Conservation (phyloP, 176 grass and related monocot genomes). For the Oryza australiensis region DNA sequence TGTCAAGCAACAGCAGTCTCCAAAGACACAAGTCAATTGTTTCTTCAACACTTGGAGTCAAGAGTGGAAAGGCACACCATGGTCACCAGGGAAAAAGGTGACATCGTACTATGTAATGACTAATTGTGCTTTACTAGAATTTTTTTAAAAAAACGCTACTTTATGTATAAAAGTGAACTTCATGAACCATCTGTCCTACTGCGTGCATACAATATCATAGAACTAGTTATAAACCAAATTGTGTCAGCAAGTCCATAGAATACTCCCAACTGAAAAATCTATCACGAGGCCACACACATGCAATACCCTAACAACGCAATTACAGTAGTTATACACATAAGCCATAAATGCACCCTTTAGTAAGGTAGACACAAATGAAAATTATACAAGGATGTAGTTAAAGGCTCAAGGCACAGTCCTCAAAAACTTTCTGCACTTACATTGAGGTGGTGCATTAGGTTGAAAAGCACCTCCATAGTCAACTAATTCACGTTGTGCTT, state of each 20-base stretch:
- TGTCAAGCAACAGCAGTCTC: no score
- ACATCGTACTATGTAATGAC: not conserved
- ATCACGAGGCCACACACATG: not conserved
- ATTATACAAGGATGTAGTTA: not conserved
- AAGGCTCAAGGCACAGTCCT: not conserved
- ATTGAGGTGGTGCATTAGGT: conserved; percentile 47
- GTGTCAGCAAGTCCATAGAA: not conserved
- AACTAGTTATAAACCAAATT: not conserved
- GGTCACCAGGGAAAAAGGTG: not conserved
- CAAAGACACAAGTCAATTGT: no score
- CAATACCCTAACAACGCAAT: not conserved
- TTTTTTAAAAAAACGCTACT: not conserved
- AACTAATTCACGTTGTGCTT: conserved; percentile 90
- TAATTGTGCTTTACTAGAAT: not conserved
- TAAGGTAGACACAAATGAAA: not conserved
- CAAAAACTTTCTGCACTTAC: conserved; percentile 38
- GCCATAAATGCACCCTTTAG: not conserved
- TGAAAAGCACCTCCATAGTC: conserved; percentile 73
- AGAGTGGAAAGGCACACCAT: conserved; percentile 10
- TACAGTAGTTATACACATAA: not conserved
- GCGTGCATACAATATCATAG: not conserved
- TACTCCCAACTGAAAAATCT: not conserved
- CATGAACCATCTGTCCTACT: not conserved
- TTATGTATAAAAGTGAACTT: not conserved
- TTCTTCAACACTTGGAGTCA: no score